phyloP scores from a whole-genome alignment of 2,329 filamentous ascomycete genomes.

The Mollisia scopiformis region DNA sequence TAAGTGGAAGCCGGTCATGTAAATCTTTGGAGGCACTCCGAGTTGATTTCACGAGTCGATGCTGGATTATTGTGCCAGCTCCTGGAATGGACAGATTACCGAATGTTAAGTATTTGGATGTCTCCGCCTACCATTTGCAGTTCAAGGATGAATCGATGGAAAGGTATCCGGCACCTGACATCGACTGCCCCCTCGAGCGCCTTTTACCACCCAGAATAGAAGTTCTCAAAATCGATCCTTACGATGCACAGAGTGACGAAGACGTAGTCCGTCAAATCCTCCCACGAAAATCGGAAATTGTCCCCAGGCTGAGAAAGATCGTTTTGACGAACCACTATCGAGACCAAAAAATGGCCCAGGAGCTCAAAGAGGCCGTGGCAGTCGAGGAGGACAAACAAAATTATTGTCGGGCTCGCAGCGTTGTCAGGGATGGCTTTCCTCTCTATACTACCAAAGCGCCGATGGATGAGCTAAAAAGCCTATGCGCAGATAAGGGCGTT shows the following conservation, averaged over 20 bases:
- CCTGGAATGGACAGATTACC: neutral
- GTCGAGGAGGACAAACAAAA: neutral
- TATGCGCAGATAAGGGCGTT: neutral
- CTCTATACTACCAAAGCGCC: neutral
- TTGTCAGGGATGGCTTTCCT: neutral
- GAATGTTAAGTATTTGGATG: neutral
- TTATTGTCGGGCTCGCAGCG: neutral
- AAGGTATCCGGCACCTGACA: neutral
- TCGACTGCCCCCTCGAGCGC: neutral
- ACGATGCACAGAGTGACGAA: neutral
- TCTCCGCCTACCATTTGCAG: neutral
- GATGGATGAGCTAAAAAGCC: neutral
- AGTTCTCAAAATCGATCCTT: neutral
- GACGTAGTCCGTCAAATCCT: neutral
- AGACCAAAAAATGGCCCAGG: slow-evolving; percentile 39
- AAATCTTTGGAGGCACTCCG: neutral
- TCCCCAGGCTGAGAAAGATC: neutral
- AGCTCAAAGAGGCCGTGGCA: slow-evolving; percentile 11
- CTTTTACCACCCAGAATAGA: slow-evolving; percentile 4
- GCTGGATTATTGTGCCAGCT: neutral
- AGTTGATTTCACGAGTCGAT: neutral
- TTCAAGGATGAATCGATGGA: neutral
- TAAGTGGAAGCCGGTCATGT: neutral
- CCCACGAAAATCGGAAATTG: neutral
- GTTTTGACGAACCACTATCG: slow-evolving; percentile 1